Base-by-base conservation (phyloP, 345 rosid species). In the Eucalyptus caleyi region DNA sequence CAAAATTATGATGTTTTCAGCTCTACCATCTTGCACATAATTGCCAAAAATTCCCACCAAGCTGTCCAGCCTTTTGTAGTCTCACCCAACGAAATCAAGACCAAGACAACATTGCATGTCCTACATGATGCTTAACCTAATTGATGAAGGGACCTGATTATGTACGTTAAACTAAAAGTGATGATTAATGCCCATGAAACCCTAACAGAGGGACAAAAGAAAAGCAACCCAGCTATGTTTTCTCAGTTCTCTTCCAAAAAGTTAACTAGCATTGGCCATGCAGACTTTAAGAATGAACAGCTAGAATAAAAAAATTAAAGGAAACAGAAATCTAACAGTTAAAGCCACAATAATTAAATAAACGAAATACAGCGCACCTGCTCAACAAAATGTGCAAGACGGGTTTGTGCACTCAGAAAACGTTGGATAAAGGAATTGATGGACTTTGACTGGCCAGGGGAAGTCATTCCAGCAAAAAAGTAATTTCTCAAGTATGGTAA, bases 341-440 rank as follows among this genome's bases (percentile, higher is more conserved):
- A 50, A 18, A 82, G 60, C 86, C 32, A 83, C 65, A 86, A 23
- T 5, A n/a, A 86, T 83, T 56, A n/a, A 32, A 80, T 40, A 91
- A 89, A 91, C 42, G 87, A 90, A 93, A 86, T 27, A 88, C 86
- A 93, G 40, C 16, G 3, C 93, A 97, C 99, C 93, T 97, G 99
- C 93, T 96, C 99, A 40, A 95, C 97, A 90, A 97, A 96, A 89
- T 96, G 98, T 24, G 99, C 97, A 51, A 97, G 97, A 42, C 97
- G 95, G 34, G 99, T 95, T 90, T 97, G 99, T 65, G 99, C 98
- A 89, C 95, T 96, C 89, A 97, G 90, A 92, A 97, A 97, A 89
- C 99, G 94, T 93, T 96, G 99, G 92, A 97, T 97, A 93, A 97
- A 97, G 87, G 98, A 93, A 92, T 96, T 96, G 87, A 97, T 97